Evolutionary conservation across 2,329 filamentous ascomycete genomes (phyloP).

Genomic region (Cordyceps militaris): DNA sequence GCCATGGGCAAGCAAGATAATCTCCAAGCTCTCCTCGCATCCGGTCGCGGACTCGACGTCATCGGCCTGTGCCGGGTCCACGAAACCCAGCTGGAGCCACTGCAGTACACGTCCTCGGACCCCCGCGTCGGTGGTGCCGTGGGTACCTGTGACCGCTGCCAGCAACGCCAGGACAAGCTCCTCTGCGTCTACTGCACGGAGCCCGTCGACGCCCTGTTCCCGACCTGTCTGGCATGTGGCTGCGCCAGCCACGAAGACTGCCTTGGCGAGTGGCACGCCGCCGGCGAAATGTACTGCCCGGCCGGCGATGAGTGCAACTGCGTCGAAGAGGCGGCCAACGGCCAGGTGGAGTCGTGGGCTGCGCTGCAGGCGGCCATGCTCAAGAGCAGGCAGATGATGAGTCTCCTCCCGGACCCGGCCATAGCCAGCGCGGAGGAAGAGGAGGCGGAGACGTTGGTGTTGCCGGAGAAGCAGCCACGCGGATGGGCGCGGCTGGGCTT

Average conservation of each 20-base stretch:
- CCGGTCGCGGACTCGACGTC: conserved; percentile 53
- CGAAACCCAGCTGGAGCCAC: conserved; percentile 54
- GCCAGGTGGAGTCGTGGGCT: conserved; percentile 55
- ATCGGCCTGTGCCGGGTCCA: conserved; percentile 57
- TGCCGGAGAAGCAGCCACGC: conserved; percentile 2
- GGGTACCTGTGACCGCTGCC: conserved; percentile 45
- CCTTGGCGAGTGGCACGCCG: conserved; percentile 50
- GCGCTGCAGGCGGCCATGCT: conserved; percentile 35
- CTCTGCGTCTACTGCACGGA: conserved; percentile 57
- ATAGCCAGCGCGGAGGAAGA: not conserved
- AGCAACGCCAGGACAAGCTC: conserved; percentile 48
- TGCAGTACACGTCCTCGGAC: conserved; percentile 39
- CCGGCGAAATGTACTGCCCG: conserved; percentile 50
- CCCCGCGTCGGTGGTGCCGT: conserved; percentile 39
- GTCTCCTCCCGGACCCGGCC: not conserved
- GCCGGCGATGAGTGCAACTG: conserved; percentile 61
- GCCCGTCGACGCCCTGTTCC: conserved; percentile 52
- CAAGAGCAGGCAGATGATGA: conserved; percentile 21
- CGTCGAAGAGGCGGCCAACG: conserved; percentile 47
- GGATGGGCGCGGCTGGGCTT: conserved; percentile 2
- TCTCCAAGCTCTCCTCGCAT: conserved; percentile 41
- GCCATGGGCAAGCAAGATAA: conserved; percentile 51
- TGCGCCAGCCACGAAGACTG: conserved; percentile 55
- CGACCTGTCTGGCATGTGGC: conserved; percentile 55
- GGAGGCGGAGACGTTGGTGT: not conserved